Base-by-base conservation (phyloP, 106 monocot genomes). In the Dendrobium nobile region DNA sequence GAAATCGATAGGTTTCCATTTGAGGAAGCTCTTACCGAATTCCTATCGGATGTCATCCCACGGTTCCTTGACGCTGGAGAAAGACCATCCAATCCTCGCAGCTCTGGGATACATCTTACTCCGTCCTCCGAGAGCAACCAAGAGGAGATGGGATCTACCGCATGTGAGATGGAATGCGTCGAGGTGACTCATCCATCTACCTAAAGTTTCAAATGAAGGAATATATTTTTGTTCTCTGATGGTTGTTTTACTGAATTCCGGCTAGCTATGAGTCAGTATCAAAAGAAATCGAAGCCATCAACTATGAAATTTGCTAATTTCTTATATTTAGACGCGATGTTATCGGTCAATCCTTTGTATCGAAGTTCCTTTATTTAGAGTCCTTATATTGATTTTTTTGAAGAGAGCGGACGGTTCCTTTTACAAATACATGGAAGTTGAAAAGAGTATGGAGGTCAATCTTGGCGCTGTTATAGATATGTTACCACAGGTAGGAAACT, bases 31-130 rank as follows among this genome's bases (percentile, higher is more conserved):
- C 84, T 91, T 68, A 74, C 82, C 43, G 72, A 82, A 19, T 90
- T 94, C 83, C 85, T 91, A 27, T 83, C 86, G 19, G 87, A 85
- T 41, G 88, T 90, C 73, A 33, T 91, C 20, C 94, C 94, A 31
- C 54, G 77, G 77, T 55, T 80, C 67, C 47, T 26, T 22, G 51
- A 42, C 19, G 42, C 43, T 1, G 79, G 48, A 74, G 83, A 73
- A 48, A 75, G 28, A 73, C 64, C 4, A 24, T 27, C 33, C 7
- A 6, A 9, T 28, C 45, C 54, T 41, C 47, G 59, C n/a, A 27
- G 41, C 28, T 40, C 84, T 61, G 43, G 5, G 41, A 24, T 27
- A 22, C 75, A 68, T 68, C 73, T 31, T 43, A 58, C 59, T 44
- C 27, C 20, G 24, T 20, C 15, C 10, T 8, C 37, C 26, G 40